Percentiles rank a stretch among this genome's conserved stretches.
phyloP scores from a whole-genome alignment of 768 basidiomycete species.

The Infundibulicybe gibba region DNA sequence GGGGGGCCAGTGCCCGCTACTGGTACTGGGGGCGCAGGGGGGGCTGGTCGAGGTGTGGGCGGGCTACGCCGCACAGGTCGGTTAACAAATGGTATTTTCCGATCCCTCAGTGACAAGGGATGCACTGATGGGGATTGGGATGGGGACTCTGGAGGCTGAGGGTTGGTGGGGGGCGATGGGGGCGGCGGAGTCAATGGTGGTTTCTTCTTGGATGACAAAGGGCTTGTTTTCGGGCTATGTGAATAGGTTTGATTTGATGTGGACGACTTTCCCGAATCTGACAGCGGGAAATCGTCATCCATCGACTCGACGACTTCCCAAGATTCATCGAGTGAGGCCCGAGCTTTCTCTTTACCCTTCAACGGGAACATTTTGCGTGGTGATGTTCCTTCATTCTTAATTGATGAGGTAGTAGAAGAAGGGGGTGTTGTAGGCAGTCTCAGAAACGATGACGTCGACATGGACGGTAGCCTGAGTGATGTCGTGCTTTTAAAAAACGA shows the following conservation, averaged over 20 bases:
- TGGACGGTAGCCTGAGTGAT: slow-evolving; percentile 30
- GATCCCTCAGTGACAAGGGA: slow-evolving; percentile 18
- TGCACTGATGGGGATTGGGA: slow-evolving; percentile 7
- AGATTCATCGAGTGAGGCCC: slow-evolving; percentile 19
- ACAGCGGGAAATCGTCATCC: slow-evolving; percentile 1
- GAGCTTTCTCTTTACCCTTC: slow-evolving; percentile 33
- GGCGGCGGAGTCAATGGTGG: too few species aligned
- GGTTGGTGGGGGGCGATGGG: too few species aligned
- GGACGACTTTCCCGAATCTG: background rate
- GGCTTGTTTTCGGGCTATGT: too few species aligned
- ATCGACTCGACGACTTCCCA: slow-evolving; percentile 44
- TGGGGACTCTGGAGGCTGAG: slow-evolving; percentile 13
- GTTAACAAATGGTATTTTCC: slow-evolving; percentile 19
- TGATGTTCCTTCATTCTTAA: slow-evolving; percentile 26
- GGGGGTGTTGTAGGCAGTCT: slow-evolving; percentile 22
- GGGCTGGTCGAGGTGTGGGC: slow-evolving; percentile 13
- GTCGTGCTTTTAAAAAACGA: slow-evolving; percentile 43
- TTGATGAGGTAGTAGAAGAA: slow-evolving; percentile 17
- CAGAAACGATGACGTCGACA: slow-evolving; percentile 32
- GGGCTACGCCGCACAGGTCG: slow-evolving; percentile 9
- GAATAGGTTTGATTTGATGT: slow-evolving; percentile 9
- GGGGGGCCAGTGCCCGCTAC: slow-evolving; percentile 16
- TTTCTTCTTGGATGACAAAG: too few species aligned
- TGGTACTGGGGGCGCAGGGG: slow-evolving; percentile 9
- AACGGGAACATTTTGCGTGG: slow-evolving; percentile 32